A percentile compares a stretch with the other conserved stretches of the same genome.
Conservation (phyloP, 2,329 filamentous ascomycete species). For the Pestalotiopsis sp. region DNA sequence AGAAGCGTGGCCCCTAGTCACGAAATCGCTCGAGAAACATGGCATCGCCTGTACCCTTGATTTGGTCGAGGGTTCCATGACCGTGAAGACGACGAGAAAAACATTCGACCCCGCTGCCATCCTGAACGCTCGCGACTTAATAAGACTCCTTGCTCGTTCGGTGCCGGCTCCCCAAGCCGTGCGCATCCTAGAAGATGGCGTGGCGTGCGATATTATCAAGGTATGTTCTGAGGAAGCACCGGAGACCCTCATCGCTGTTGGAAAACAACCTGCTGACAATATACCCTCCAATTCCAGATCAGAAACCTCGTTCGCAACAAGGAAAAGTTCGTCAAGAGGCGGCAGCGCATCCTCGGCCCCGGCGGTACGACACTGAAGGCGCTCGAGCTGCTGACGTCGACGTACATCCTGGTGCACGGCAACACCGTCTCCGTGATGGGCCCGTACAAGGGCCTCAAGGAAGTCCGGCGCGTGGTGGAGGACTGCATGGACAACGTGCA, state of each 20-base stretch:
- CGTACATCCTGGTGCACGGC: slow-evolving; percentile 93
- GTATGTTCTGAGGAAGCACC: background rate
- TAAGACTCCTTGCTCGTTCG: slow-evolving; percentile 87
- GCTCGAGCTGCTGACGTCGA: slow-evolving; percentile 85
- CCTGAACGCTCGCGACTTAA: slow-evolving; percentile 89
- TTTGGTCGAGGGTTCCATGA: slow-evolving; percentile 95
- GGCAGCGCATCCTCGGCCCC: slow-evolving; percentile 89
- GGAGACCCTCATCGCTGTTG: background rate
- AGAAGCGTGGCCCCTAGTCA: slow-evolving; percentile 86
- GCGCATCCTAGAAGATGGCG: slow-evolving; percentile 90
- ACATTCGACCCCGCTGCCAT: slow-evolving; percentile 88
- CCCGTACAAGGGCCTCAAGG: slow-evolving; percentile 89
- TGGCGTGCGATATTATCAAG: slow-evolving; percentile 94
- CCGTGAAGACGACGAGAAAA: slow-evolving; percentile 90
- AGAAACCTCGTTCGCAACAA: slow-evolving; percentile 88
- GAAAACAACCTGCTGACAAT: background rate
- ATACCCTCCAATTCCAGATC: slow-evolving; percentile 50
- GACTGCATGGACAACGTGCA: slow-evolving; percentile 69
- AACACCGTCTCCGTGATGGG: slow-evolving; percentile 95
- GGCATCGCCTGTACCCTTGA: slow-evolving; percentile 92
- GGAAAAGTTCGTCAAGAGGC: slow-evolving; percentile 91
- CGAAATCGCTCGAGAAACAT: slow-evolving; percentile 80
- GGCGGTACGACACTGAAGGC: slow-evolving; percentile 93
- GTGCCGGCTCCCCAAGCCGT: slow-evolving; percentile 92
- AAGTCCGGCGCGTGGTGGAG: slow-evolving; percentile 42